phyloP scores from a whole-genome alignment of 805 yeast species.

The Pichia ethanolica region DNA sequence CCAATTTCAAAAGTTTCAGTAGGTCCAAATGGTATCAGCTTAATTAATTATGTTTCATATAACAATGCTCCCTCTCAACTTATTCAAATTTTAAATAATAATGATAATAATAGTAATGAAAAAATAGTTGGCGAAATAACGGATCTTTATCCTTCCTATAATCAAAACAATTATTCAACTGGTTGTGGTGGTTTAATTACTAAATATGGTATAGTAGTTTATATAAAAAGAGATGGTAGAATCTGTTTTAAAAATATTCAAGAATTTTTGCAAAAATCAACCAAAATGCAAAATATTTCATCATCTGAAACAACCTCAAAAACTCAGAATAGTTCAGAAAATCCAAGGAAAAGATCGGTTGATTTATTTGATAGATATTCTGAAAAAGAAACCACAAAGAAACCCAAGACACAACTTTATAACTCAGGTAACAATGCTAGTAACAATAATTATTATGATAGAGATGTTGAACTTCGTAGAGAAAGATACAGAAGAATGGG shows the following conservation, averaged over 20 bases:
- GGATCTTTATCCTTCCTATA: not conserved
- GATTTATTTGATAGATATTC: not conserved
- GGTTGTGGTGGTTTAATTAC: slow-evolving; percentile 4
- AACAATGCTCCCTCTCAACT: slow-evolving; percentile 1
- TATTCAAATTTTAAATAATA: not conserved
- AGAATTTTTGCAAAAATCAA: not conserved
- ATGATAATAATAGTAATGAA: not conserved
- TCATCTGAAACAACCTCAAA: not conserved
- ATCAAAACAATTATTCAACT: not conserved
- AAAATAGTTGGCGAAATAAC: not conserved
- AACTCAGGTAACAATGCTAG: not conserved
- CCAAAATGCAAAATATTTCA: not conserved
- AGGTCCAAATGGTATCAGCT: not conserved
- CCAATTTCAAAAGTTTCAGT: slow-evolving; percentile 9
- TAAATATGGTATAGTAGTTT: not conserved
- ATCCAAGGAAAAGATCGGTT: not conserved
- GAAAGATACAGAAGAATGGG: not conserved
- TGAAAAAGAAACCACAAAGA: not conserved
- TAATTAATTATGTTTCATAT: not conserved
- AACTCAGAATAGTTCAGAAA: not conserved
- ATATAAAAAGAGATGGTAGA: not conserved
- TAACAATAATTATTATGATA: not conserved
- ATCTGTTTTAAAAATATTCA: not conserved
- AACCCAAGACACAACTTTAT: not conserved
- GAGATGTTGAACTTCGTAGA: not conserved